Evolutionary conservation across 1,284 basidiomycete genomes (phyloP).

Genomic region (Ustilago shanxiensis): DNA sequence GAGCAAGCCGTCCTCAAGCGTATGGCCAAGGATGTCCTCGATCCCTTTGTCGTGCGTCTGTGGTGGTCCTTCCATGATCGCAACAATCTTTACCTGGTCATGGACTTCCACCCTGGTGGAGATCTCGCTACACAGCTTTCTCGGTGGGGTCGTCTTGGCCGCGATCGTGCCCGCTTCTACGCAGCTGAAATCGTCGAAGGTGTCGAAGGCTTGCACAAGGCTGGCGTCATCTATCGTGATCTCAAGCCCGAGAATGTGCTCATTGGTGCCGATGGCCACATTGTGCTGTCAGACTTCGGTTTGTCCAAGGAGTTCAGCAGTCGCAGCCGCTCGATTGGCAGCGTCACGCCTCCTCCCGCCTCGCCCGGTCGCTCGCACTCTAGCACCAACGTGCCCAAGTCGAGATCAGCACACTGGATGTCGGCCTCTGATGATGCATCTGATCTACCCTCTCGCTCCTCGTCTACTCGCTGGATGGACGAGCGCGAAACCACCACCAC

Average conservation of each 20-base stretch:
- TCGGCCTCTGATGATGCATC: conserved; percentile 77
- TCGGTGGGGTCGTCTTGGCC: conserved; percentile 91
- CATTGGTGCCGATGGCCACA: conserved; percentile 97
- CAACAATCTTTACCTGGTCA: conserved; percentile 69
- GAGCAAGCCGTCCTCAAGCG: conserved; percentile 75
- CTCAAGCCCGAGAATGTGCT: conserved; percentile 99
- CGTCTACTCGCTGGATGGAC: conserved; percentile 87
- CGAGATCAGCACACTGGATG: conserved; percentile 86
- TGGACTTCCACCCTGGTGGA: conserved; percentile 93
- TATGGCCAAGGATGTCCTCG: conserved; percentile 74
- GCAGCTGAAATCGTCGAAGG: conserved; percentile 98
- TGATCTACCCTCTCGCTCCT: conserved; percentile 21
- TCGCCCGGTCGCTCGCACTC: conserved; percentile 60
- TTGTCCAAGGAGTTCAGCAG: conserved; percentile 78
- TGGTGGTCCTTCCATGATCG: conserved; percentile 70
- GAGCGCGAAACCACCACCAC: conserved; percentile 98
- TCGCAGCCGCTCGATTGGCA: conserved; percentile 84
- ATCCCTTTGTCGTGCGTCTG: conserved; percentile 69
- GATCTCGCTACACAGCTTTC: conserved; percentile 85
- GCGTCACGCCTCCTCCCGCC: conserved; percentile 84
- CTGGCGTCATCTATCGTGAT: conserved; percentile 99
- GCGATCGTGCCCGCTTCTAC: conserved; percentile 96
- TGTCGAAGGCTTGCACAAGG: conserved; percentile 96
- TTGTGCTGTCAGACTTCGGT: conserved; percentile 99
- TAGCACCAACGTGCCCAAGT: conserved; percentile 75